Evolutionary conservation across 2,329 filamentous ascomycete species (phyloP), one percentile per base, ranked within the genome.

Genomic region (Pestalotiopsis sp.): DNA sequence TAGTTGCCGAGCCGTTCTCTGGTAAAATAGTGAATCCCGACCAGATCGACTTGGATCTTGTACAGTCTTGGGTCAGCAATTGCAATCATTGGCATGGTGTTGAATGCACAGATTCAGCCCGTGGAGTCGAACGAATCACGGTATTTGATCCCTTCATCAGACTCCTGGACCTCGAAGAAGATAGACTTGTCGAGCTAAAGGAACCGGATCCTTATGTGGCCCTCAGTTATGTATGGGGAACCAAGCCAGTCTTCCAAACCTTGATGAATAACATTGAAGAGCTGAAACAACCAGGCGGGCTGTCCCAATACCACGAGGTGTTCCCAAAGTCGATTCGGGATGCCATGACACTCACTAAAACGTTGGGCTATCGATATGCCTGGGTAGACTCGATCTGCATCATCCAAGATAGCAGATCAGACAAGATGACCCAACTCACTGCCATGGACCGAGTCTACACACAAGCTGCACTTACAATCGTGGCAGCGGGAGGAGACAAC

Each of bases 161-260:
- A 39, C 59, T 62, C 2, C 59, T 62, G 2, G 59, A 62, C 17
- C 59, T 62, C 4, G 9, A 62, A 11, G 62, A 65, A n/a, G 23
- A 65, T 23, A 31, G 27, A 17, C 23, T 69, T 9, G 57, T 67
- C 9, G 52, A 63, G 14, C 23, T 63, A 17, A 3, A 14, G 2
- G 36, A 25, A 1, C 65, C 65, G 14, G 27, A 23, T 1, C 27
- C 38, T 4, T 69, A 67, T 45, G 61, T 64, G 23, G 55, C 65
- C 17, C 61, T 69, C 39, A 69, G 68, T 45, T 69, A 69, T 52
- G 66, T 69, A 25, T 69, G 68, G 68, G 68, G 68, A n/a, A n/a
- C n/a, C n/a, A n/a, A n/a, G n/a, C n/a, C n/a, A n/a, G n/a, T n/a
- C n/a, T n/a, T n/a, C n/a, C n/a, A n/a, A n/a, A n/a, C n/a, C n/a